These are phyloP conservation scores for Thelephora aurantiotincta DNA, from an alignment of 768 basidiomycete species.

Conservation along the genomic window DNA sequence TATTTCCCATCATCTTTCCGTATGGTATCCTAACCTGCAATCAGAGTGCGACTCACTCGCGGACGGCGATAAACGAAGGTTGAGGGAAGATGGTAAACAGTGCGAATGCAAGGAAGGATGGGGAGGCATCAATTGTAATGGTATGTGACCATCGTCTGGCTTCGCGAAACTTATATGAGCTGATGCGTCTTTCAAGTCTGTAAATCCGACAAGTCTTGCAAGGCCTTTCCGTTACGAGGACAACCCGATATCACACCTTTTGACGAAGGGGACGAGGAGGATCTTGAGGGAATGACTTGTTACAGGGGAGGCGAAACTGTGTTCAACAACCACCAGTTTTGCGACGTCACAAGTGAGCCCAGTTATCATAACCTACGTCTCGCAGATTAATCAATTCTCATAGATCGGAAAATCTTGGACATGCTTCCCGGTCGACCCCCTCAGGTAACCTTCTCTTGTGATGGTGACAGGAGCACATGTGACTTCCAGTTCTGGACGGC, in stretches of 20 bases:
- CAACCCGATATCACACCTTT: constrained; percentile 6
- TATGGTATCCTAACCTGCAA: constrained; percentile 3
- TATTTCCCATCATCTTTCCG: neutral
- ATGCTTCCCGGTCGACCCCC: constrained; percentile 84
- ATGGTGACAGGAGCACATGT: constrained; percentile 46
- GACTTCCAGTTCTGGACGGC: constrained; percentile 99
- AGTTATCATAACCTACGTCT: neutral
- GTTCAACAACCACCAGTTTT: constrained; percentile 95
- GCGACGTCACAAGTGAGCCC: constrained; percentile 87
- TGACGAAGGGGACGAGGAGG: constrained; percentile 24
- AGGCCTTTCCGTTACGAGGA: constrained; percentile 52
- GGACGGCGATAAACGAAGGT: constrained; percentile 74
- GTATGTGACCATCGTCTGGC: constrained; percentile 25
- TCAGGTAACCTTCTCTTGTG: constrained; percentile 94
- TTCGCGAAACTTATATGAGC: neutral
- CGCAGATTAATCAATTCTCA: neutral
- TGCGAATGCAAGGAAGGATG: constrained; percentile 93
- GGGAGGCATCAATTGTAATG: constrained; percentile 96
- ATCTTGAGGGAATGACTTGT: constrained; percentile 60
- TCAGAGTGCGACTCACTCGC: constrained; percentile 90
- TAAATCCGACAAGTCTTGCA: constrained; percentile 66
- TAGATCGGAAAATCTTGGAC: constrained; percentile 92
- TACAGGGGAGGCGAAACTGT: constrained; percentile 89
- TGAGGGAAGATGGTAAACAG: constrained; percentile 57
- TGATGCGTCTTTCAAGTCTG: constrained; percentile 47